Conservation (phyloP, 768 basidiomycete species). For the Pleurotus eryngii region DNA sequence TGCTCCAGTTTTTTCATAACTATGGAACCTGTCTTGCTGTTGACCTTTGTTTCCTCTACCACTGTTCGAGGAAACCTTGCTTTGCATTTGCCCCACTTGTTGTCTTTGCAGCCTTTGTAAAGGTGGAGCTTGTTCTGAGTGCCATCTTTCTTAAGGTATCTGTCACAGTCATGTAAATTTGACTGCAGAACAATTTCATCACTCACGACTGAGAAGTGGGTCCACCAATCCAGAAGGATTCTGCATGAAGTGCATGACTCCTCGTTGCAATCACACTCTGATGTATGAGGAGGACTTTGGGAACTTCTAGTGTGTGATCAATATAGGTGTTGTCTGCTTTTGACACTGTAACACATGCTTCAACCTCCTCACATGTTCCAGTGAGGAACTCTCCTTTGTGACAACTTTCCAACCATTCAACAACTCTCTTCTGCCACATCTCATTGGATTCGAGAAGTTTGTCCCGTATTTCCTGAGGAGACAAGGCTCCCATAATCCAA, state of each 20-base stretch:
- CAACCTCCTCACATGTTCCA: constrained; percentile 19
- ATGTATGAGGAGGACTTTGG: constrained; percentile 14
- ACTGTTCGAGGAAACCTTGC: constrained; percentile 28
- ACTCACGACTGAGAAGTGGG: constrained; percentile 13
- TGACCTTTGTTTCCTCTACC: constrained; percentile 18
- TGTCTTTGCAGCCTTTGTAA: constrained; percentile 20
- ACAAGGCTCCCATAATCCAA: constrained; percentile 24
- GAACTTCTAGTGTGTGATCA: constrained; percentile 22
- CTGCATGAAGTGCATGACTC: constrained; percentile 7
- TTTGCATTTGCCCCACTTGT: constrained; percentile 25
- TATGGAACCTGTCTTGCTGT: constrained; percentile 21
- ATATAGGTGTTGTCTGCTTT: background rate
- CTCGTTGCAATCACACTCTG: constrained; percentile 8
- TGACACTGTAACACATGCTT: background rate
- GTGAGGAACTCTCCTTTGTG: constrained; percentile 26
- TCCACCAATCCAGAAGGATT: constrained; percentile 14
- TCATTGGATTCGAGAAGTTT: constrained; percentile 6
- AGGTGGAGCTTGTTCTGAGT: constrained; percentile 6
- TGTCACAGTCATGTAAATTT: too few relatives aligned
- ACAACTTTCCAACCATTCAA: constrained; percentile 20
- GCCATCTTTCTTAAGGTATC: background rate
- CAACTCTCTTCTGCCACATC: constrained; percentile 10
- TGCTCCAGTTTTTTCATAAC: constrained; percentile 1
- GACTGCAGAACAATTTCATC: constrained; percentile 21
- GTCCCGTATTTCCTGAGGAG: constrained; percentile 28